Evolutionary conservation across 2,329 filamentous ascomycete species (phyloP), one percentile per base, ranked within the genome.

Genomic region (Aspergillus pseudoglaucus): DNA sequence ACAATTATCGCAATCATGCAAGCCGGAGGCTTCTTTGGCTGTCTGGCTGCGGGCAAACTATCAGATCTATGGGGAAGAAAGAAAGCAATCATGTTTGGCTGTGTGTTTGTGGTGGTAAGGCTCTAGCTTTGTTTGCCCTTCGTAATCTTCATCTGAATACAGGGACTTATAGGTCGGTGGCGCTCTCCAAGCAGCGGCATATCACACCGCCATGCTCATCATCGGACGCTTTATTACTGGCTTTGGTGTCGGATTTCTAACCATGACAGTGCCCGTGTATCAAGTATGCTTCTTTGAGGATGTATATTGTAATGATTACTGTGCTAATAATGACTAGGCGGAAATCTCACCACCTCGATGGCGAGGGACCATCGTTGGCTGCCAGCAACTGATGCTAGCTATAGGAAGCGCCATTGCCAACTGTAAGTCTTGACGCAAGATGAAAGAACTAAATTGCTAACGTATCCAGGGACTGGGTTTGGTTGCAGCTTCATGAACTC

Each of bases 341-440:
- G 82, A 85, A 59, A 76, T 79, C 46, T 80, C 81, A 0, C 73
- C 80, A 54, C 74, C 80, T 0, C 76, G 75, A 2, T 80, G 76
- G 46, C 75, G 82, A 56, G 81, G 81, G 6, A 60, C 69, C 42
- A 66, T 74, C 14, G 65, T 69, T 25, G 70, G 71, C 4, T 49
- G 70, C 18, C 71, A 74, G 49, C 72, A 71, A 59, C 69, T 73
- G 61, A 66, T 74, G 33, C 33, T 35, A 17, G 33, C 33, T 15
- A 35, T 17, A 7, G 33, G 33, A 9, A 35, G 6, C 8, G 33
- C 33, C 6, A 3, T 7, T 17, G 33, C 33, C 33, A 35, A 35
- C 38, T 40, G 38, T 40, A 40, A n/a, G 38, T 7, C 18, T 18
- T 10, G 9, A 23, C 14, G 6, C 12, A 14, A 3, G 18, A 20